Base-by-base conservation (phyloP, 2,329 filamentous ascomycete genomes). In the Neofusicoccum umdonicola region DNA sequence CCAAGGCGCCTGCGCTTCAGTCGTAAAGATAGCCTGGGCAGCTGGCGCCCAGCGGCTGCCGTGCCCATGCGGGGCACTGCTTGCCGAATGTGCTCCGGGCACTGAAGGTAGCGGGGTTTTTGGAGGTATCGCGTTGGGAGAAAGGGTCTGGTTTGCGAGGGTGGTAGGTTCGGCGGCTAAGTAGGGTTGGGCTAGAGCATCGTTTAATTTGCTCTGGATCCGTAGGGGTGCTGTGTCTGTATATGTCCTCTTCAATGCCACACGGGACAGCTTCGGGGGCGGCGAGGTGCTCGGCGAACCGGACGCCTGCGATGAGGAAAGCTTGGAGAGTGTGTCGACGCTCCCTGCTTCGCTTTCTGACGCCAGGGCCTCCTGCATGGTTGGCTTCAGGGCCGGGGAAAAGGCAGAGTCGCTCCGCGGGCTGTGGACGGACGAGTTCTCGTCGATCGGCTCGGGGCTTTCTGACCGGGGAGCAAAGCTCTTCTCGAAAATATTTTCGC, bases 1-100 rank as follows among this genome's bases (percentile, higher is more conserved):
- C 91, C 93, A 99, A 3, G 94, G 95, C 8, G 92, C 86, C 68
- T 90, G 88, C 13, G 91, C 85, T 77, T 96, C 92, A n/a, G 95
- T 99, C 7, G 94, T 96, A 75, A 99, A 99, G 65, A 99, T 97
- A 62, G 95, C 95, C 76, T 99, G 95, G 4, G 94, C 91, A 47
- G 92, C 91, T 7, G 93, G 93, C 13, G 91, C 89, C 88, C 93
- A 97, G 76, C 95, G 88, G 71, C 91, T 95, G 65, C 92, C 90
- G 77, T 97, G 93, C 8, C 90, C 90, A 76, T 97, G 94, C n/a
- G 81, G 81, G 42, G 79, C 80, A 44, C 78, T 74, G 17, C 78
- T 78, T 62, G 70, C 73, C 69, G 68, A 71, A 69, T 78, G 70
- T 62, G 73, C 71, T 51, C 68, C 79, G 68, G 70, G 68, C 31